phyloP scores from a whole-genome alignment of 2,329 filamentous ascomycete genomes.

The Cryphonectria radicalis region DNA sequence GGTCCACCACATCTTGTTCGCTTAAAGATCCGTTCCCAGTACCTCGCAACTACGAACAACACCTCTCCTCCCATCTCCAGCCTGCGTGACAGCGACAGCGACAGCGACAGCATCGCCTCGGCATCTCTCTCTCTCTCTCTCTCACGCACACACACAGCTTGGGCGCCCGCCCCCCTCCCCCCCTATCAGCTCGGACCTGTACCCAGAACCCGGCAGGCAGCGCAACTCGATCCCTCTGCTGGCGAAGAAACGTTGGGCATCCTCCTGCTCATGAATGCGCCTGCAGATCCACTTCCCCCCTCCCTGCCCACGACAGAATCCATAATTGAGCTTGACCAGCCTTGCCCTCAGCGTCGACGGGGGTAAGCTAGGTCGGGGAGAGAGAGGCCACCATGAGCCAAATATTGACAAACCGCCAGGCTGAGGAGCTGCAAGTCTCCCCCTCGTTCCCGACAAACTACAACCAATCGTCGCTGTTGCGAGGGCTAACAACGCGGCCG shows the following conservation, averaged over 20 bases:
- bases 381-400: constrained; percentile 63
- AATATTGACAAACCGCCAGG: constrained; percentile 78
- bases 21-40: neutral
- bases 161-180: neutral
- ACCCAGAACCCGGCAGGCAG: neutral
- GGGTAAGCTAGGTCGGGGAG: constrained; percentile 15
- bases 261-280: neutral
- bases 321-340: constrained; percentile 7
- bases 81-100: neutral
- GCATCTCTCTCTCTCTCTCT: neutral
- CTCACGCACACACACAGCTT: neutral
- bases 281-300: neutral
- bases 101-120: neutral
- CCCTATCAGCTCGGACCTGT: neutral
- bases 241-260: constrained; percentile 17
- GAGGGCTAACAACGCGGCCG: constrained; percentile 15
- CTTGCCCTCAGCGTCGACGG: constrained; percentile 5
- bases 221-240: constrained; percentile 6
- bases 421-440: constrained; percentile 79
- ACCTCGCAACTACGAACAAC: neutral
- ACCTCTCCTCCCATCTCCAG: neutral
- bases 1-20: neutral
- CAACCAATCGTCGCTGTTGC: constrained; percentile 27
- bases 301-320: neutral
- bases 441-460: constrained; percentile 16